A percentile compares a stretch with the other conserved stretches of the same genome.
phyloP scores from a whole-genome alignment of 1,139 yeast genomes.

The Saccharomycopsis hybrid region DNA sequence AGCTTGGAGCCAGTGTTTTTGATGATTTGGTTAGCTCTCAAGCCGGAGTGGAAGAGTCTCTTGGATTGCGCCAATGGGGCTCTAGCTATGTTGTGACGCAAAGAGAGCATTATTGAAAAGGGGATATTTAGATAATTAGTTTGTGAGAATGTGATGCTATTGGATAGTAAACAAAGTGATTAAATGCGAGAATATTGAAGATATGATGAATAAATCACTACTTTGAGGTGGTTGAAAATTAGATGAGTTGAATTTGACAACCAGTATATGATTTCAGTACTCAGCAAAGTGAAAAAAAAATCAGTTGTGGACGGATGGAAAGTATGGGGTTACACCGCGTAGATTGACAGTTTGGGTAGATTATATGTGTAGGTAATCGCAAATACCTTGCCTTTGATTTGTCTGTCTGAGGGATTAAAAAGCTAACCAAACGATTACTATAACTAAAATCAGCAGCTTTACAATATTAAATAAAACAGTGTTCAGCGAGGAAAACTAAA shows the following conservation, averaged over 20 bases:
- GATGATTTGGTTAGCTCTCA: slow-evolving; percentile 26
- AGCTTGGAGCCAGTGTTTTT: slow-evolving; percentile 31
- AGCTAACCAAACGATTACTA: too few species aligned
- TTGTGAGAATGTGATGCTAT: background rate
- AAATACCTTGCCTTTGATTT: too few species aligned
- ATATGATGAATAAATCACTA: background rate
- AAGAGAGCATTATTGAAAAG: slow-evolving; percentile 9
- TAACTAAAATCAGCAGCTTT: too few species aligned
- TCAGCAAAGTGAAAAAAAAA: background rate
- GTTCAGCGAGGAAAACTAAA: too few species aligned
- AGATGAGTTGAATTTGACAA: background rate
- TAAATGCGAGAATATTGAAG: background rate
- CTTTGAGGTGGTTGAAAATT: too few species aligned
- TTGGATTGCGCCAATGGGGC: slow-evolving; percentile 7
- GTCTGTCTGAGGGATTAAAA: too few species aligned
- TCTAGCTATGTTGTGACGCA: slow-evolving; percentile 6
- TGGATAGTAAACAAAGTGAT: background rate
- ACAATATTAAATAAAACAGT: too few species aligned
- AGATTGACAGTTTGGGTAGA: too few species aligned
- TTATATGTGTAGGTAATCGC: too few species aligned
- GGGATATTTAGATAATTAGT: background rate
- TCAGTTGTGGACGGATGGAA: background rate
- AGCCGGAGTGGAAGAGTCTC: slow-evolving; percentile 13
- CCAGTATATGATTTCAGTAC: background rate
- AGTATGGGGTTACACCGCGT: too few species aligned